Evolutionary conservation across 306 rosid species (phyloP).

Genomic region (Rosa persica): DNA sequence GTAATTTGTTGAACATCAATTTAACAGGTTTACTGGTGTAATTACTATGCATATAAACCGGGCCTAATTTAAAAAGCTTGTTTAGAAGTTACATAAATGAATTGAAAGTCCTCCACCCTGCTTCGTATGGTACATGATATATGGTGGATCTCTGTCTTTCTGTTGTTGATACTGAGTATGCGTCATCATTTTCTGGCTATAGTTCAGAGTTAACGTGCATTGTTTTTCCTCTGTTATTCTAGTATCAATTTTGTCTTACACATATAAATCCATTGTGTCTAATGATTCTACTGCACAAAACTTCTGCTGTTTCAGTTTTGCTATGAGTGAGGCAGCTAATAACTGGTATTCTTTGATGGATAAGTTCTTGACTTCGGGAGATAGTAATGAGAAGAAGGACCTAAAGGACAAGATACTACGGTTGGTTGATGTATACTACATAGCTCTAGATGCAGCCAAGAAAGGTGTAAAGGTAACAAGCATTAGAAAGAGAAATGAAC

Average conservation of each 20-base stretch:
- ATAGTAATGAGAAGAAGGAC: slow-evolving; percentile 28
- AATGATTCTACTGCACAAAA: slow-evolving; percentile 8
- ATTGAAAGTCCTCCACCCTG: not conserved
- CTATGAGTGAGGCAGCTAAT: slow-evolving; percentile 53
- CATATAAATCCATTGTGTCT: not conserved
- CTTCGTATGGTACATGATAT: not conserved
- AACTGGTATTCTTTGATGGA: slow-evolving; percentile 74
- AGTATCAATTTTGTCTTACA: not conserved
- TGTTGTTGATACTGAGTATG: not conserved
- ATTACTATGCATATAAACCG: not conserved
- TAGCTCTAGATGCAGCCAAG: slow-evolving; percentile 76
- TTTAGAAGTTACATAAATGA: not conserved
- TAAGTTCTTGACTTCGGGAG: slow-evolving; percentile 44
- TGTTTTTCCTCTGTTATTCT: not conserved
- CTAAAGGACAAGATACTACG: slow-evolving; percentile 43
- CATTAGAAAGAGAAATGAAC: not conserved
- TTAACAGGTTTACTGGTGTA: not conserved
- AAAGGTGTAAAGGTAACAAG: slow-evolving; percentile 58
- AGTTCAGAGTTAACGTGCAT: not conserved
- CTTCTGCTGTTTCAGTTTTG: slow-evolving; percentile 41
- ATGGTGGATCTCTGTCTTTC: not conserved
- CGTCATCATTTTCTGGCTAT: not conserved
- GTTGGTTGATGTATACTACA: slow-evolving; percentile 61
- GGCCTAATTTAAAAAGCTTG: not conserved
- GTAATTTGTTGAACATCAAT: slow-evolving; percentile 8